Evolutionary conservation across 345 rosid species (phyloP), one percentile per base, ranked within the genome.

Genomic region (Sapria himalayana): DNA sequence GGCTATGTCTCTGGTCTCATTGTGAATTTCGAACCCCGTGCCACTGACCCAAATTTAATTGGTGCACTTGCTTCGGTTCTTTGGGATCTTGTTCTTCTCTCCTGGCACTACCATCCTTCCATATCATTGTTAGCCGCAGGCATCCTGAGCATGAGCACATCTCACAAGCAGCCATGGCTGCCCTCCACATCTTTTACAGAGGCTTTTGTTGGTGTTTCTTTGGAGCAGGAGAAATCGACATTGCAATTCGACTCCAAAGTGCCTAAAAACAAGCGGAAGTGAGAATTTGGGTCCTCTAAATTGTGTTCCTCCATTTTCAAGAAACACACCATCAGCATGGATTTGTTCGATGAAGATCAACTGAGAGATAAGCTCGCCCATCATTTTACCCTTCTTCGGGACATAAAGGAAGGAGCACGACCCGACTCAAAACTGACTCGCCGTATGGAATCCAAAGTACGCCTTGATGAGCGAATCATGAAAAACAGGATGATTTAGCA

Each of bases 1-100:
- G 98, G 95, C 63, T 89, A 93, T 7, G 81, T 79, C 32, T 76
- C 93, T 2, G 95, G 99, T 55, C 12, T 32, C 22, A 12, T 29
- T 39, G 27, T 17, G 3, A 21, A n/a, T n/a, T 13, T 2, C 9
- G 29, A 36, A 4, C 95, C 95, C 21, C 71, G 69, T 52, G 92
- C 81, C 1, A 29, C 56, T 8, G 92, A 89, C 37, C 99, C 95
- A 14, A 91, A 70, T 57, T 57, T 80, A 57, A 91, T 91, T 27
- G 93, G 98, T 3, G 98, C 94, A 4, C 74, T 86, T 31, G 80
- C 93, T 54, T 70, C 94, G 0, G 94, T 86, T 34, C 92, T 85
- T 3, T 85, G 96, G 96, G 96, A 85, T 38, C 75, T 85, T 38
- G 61, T 57, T 48, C 89, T 85, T 56, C 73, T 75, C 13, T 63